Evolutionary conservation across 805 yeast genomes (phyloP).

Genomic region (Tanozyma kutaoensis): DNA sequence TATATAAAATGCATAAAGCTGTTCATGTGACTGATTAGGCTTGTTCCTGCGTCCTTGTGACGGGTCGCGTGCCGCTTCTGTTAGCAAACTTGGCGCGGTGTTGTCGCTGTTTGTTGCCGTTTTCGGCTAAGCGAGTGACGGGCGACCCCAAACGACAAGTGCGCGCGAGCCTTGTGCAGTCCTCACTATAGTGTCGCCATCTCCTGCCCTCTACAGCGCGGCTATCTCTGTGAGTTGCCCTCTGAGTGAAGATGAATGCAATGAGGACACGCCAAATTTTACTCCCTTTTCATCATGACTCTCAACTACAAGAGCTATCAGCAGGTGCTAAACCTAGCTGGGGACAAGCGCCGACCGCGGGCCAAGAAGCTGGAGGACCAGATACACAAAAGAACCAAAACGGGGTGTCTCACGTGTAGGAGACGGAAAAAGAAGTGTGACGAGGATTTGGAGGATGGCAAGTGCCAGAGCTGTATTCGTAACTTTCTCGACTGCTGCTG

Average conservation of each 20-base stretch:
- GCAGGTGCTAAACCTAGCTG: slow-evolving; percentile 19
- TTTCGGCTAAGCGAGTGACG: too few species aligned
- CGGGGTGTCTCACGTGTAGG: slow-evolving; percentile 35
- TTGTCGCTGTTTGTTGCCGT: too few species aligned
- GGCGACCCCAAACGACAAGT: too few species aligned
- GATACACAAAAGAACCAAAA: not conserved
- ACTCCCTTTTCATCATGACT: not conserved
- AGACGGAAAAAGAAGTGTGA: slow-evolving; percentile 56
- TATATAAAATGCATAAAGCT: too few species aligned
- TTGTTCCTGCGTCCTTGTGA: too few species aligned
- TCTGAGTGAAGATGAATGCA: not conserved
- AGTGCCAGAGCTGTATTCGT: slow-evolving; percentile 31
- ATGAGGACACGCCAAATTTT: not conserved
- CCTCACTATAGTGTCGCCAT: slow-evolving; percentile 3
- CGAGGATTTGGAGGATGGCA: slow-evolving; percentile 36
- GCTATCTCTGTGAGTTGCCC: slow-evolving; percentile 7
- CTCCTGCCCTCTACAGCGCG: slow-evolving; percentile 6
- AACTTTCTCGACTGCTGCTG: slow-evolving; percentile 31
- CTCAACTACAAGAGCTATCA: slow-evolving; percentile 22
- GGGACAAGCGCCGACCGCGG: slow-evolving; percentile 5
- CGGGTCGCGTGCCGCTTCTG: too few species aligned
- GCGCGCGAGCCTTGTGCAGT: too few species aligned
- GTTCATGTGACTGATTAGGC: too few species aligned
- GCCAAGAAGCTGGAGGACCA: slow-evolving; percentile 1
- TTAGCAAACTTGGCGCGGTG: too few species aligned